Percentiles rank a stretch among this genome's conserved stretches.
Conservation (phyloP, 2,329 filamentous ascomycete genomes). For the Helotiales sp. region DNA sequence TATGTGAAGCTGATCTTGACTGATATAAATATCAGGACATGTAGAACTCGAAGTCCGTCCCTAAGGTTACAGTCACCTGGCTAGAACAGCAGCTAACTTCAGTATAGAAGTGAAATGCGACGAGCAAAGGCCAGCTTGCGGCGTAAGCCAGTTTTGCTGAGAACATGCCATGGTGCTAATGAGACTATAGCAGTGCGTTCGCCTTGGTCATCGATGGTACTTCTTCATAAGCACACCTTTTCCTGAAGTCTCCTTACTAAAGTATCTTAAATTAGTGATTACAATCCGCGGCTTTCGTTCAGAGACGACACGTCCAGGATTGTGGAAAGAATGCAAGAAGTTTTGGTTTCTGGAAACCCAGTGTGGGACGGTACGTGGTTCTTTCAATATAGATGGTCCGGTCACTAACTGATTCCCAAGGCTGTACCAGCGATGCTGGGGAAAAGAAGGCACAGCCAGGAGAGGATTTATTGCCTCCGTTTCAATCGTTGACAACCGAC, state of each 20-base stretch:
- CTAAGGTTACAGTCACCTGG: neutral
- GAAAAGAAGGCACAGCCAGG: conserved; percentile 11
- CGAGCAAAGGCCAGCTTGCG: conserved; percentile 53
- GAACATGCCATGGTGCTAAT: conserved; percentile 5
- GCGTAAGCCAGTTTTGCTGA: conserved; percentile 39
- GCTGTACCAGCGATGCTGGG: neutral
- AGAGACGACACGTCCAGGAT: conserved; percentile 52
- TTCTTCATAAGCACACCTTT: neutral
- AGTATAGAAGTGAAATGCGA: conserved; percentile 52
- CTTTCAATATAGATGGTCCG: neutral
- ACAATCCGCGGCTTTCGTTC: conserved; percentile 55
- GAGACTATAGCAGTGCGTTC: conserved; percentile 48
- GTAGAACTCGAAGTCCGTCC: conserved; percentile 25
- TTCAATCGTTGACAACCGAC: conserved; percentile 52
- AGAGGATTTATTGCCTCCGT: conserved; percentile 52
- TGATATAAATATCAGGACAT: conserved; percentile 22
- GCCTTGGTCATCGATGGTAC: conserved; percentile 50
- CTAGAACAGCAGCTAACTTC: neutral
- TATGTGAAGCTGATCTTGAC: neutral
- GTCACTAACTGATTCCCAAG: neutral
- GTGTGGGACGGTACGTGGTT: conserved; percentile 55
- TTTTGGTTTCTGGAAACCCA: conserved; percentile 49
- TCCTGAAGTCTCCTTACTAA: neutral
- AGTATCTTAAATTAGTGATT: conserved; percentile 43
- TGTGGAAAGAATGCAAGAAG: conserved; percentile 50